phyloP scores from a whole-genome alignment of 1,139 yeast species.

The Saccharomyces hybrid region DNA sequence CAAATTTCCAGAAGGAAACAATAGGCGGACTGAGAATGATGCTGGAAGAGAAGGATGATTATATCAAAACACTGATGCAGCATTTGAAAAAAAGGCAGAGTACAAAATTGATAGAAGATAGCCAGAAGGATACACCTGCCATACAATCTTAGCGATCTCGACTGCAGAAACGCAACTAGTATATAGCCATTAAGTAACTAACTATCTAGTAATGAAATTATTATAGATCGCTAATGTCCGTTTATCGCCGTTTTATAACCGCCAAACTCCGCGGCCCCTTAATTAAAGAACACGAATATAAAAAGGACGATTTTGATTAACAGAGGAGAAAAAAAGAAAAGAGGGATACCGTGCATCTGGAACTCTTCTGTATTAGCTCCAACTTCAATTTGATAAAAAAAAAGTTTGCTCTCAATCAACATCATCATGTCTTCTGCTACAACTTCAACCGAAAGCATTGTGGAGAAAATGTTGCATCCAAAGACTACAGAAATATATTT shows the following conservation, averaged over 20 bases:
- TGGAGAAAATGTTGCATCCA: slow-evolving; percentile 19
- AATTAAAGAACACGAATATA: neutral
- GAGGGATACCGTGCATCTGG: neutral
- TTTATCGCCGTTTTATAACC: neutral
- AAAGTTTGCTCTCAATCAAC: neutral
- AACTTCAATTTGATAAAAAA: neutral
- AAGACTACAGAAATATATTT: slow-evolving; percentile 30
- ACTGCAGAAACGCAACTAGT: neutral
- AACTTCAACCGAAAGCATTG: neutral
- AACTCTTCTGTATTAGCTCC: neutral
- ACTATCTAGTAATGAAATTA: neutral
- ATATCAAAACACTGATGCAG: neutral
- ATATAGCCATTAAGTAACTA: neutral
- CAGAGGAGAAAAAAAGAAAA: neutral
- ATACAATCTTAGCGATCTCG: neutral
- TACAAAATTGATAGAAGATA: neutral
- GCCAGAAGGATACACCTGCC: neutral
- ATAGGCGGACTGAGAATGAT: neutral
- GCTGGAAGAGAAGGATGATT: neutral
- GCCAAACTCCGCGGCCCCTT: neutral
- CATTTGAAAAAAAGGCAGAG: neutral
- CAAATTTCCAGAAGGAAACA: neutral
- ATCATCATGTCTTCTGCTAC: neutral
- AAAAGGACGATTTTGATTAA: neutral
- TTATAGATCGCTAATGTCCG: neutral